phyloP scores from a whole-genome alignment of 495 filamentous ascomycete species.

The Schizothecium vesticola region DNA sequence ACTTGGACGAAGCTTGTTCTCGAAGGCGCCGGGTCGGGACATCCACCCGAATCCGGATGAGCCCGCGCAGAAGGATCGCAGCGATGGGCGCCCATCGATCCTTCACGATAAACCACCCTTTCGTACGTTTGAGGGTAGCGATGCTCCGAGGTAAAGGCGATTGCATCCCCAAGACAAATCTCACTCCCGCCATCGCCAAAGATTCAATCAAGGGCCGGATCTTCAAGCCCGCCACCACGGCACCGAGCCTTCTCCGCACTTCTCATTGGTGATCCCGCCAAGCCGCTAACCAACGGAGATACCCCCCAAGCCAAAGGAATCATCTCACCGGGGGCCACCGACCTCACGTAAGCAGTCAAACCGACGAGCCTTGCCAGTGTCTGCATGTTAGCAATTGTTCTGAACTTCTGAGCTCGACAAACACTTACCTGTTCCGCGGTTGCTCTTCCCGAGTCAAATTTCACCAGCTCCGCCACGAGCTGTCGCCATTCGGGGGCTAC shows the following conservation, averaged over 20 bases:
- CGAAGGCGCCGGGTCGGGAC: not conserved
- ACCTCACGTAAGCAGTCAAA: not conserved
- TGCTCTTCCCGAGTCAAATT: conserved; percentile 14
- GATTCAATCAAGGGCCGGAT: too few relatives aligned
- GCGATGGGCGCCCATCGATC: not conserved
- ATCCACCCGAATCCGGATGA: not conserved
- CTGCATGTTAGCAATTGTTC: not conserved
- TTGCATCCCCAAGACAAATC: not conserved
- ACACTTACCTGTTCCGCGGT: conserved; percentile 17
- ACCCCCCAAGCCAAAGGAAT: not conserved
- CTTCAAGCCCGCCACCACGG: not conserved
- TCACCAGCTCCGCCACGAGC: conserved; percentile 15
- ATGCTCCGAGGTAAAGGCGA: not conserved
- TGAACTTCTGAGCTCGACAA: not conserved
- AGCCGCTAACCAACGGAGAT: not conserved
- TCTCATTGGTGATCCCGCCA: not conserved
- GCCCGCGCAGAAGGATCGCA: not conserved
- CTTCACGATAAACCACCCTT: not conserved
- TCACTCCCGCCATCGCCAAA: not conserved
- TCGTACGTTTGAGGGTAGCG: not conserved
- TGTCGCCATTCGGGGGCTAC: conserved; percentile 13
- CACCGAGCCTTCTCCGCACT: not conserved
- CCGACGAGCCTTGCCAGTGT: conserved; percentile 1
- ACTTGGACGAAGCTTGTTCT: not conserved
- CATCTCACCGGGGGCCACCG: not conserved